These are phyloP conservation scores for Trametes gibbosa DNA, from an alignment of 768 basidiomycete species.

Conservation along the genomic window DNA sequence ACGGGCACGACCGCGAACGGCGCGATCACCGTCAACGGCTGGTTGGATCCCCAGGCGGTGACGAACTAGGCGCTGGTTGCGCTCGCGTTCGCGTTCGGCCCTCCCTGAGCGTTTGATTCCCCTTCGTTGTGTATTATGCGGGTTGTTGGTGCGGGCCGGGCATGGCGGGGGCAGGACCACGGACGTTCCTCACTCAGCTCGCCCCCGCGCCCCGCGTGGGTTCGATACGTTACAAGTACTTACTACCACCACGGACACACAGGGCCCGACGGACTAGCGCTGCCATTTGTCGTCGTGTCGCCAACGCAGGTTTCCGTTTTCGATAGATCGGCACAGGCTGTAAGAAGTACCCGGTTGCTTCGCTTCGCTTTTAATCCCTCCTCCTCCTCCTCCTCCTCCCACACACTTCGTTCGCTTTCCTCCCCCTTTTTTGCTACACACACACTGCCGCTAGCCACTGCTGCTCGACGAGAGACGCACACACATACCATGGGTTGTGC, in stretches of 20 bases:
- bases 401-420: neutral
- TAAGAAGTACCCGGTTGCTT: constrained; percentile 1
- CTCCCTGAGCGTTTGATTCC: neutral
- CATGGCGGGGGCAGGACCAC: constrained; percentile 1
- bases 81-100: too few relatives aligned
- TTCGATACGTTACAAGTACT: neutral
- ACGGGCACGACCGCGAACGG: constrained; percentile 44
- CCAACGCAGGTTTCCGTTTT: constrained; percentile 1
- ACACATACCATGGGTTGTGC: neutral
- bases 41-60: constrained; percentile 29
- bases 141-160: neutral
- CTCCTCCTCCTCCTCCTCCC: neutral
- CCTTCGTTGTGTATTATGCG: neutral
- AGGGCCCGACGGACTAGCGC: constrained; percentile 1
- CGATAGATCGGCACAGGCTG: constrained; percentile 9
- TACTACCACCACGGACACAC: neutral
- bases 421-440: neutral
- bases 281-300: neutral
- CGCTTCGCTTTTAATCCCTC: constrained; percentile 5
- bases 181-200: constrained; percentile 11
- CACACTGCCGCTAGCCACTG: neutral
- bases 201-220: neutral
- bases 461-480: constrained; percentile 5
- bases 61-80: neutral
- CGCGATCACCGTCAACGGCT: constrained; percentile 44